Evolutionary conservation across 208 protist species (phyloP).

Genomic region (Crithidia expoeki): DNA sequence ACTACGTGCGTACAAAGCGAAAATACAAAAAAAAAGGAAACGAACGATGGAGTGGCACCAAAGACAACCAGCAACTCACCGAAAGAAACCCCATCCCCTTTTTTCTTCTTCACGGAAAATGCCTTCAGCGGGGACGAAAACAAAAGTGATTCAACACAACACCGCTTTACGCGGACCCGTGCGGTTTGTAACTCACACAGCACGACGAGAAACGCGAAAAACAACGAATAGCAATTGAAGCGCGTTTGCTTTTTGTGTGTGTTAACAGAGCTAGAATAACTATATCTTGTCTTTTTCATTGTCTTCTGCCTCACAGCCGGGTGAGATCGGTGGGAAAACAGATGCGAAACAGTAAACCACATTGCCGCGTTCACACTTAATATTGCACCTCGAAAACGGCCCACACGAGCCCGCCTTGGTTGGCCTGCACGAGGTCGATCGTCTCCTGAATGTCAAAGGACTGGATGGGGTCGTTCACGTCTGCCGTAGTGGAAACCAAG

Average conservation of each 20-base stretch:
- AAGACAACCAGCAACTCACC: background rate
- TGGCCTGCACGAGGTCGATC: conserved; percentile 52
- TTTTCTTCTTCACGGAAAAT: background rate
- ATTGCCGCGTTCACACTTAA: background rate
- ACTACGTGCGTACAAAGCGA: too few relatives aligned
- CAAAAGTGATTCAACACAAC: too few relatives aligned
- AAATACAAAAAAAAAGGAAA: background rate
- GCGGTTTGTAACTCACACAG: too few relatives aligned
- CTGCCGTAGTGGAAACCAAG: conserved; percentile 6
- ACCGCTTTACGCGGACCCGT: too few relatives aligned
- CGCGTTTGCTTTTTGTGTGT: too few relatives aligned
- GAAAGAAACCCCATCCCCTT: background rate
- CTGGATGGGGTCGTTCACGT: background rate
- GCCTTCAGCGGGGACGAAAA: background rate
- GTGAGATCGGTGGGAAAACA: too few relatives aligned
- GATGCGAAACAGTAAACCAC: background rate
- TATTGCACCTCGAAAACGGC: conserved; percentile 72
- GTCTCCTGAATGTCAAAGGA: conserved; percentile 67
- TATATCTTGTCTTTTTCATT: too few relatives aligned
- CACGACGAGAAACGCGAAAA: too few relatives aligned
- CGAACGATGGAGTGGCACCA: background rate
- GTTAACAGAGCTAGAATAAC: too few relatives aligned
- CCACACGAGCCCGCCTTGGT: conserved; percentile 74
- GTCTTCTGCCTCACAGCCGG: too few relatives aligned
- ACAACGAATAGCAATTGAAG: too few relatives aligned